Base-by-base conservation (phyloP, 148 eudicot genomes). In the Simmondsia chinensis region DNA sequence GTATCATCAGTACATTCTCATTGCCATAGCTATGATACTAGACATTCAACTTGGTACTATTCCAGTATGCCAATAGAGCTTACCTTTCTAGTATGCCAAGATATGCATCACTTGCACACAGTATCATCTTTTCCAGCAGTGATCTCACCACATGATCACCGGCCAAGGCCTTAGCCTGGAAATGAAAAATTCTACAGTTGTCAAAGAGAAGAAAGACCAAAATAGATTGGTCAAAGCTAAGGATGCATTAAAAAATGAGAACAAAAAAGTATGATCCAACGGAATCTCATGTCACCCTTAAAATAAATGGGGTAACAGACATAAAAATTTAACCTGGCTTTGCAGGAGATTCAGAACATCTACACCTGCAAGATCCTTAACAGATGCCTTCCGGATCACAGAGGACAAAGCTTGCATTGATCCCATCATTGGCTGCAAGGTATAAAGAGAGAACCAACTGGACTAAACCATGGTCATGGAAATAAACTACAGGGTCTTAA, bases 1-100 rank as follows among this genome's bases (percentile, higher is more conserved):
- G 56, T 4, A 22, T 14, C 14, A 38, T 28, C 14, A 35, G 22
- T 11, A 60, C n/a, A n/a, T n/a, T n/a, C n/a, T n/a, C n/a, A n/a
- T n/a, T n/a, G n/a, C n/a, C n/a, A n/a, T n/a, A n/a, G n/a, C n/a
- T n/a, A n/a, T n/a, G n/a, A n/a, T n/a, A n/a, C n/a, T n/a, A n/a
- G n/a, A n/a, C n/a, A n/a, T n/a, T n/a, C n/a, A n/a, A n/a, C n/a
- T n/a, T n/a, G n/a, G n/a, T n/a, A n/a, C n/a, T n/a, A n/a, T n/a
- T n/a, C n/a, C n/a, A n/a, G n/a, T n/a, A 7, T 14, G 1, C 10
- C 29, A 30, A 29, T 37, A 16, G 21, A 57, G n/a, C 59, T 46
- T 63, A 89, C 97, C 97, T 89, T 61, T 89, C 95, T 57, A 89
- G 57, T 72, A 89, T 89, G 67, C 77, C 82, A 48, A 89, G 88